Evolutionary conservation across 306 rosid species (phyloP).

Genomic region (Glycyrrhiza uralensis): DNA sequence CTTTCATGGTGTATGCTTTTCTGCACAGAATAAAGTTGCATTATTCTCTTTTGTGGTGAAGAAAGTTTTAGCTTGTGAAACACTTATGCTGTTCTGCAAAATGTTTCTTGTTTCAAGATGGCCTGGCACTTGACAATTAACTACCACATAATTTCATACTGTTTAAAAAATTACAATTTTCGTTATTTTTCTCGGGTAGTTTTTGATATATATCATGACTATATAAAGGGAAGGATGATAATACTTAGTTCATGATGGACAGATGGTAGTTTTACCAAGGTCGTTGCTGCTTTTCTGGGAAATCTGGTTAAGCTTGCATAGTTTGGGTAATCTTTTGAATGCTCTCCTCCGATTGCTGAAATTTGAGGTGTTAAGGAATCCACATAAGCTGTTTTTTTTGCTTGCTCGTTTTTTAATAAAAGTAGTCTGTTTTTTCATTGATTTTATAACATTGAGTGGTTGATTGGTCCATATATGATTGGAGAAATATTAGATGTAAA

Average conservation of each 20-base stretch:
- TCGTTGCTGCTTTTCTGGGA: neutral
- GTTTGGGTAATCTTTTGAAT: neutral
- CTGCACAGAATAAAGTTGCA: neutral
- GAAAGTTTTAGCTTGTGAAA: neutral
- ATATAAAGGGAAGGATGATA: slow-evolving; percentile 15
- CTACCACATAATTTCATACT: neutral
- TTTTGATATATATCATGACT: neutral
- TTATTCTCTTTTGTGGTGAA: neutral
- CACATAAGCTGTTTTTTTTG: neutral
- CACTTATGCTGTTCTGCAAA: neutral
- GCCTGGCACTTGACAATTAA: neutral
- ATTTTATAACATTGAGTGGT: neutral
- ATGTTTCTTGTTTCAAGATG: slow-evolving; percentile 2
- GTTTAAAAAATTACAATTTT: neutral
- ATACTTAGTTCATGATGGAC: neutral
- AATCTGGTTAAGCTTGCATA: slow-evolving; percentile 4
- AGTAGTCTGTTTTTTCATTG: neutral
- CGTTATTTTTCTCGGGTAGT: neutral
- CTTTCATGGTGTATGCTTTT: neutral
- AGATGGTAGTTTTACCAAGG: neutral
- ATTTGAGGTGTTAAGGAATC: neutral
- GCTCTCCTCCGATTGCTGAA: neutral
- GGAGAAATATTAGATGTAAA: slow-evolving; percentile 16
- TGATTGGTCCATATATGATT: neutral
- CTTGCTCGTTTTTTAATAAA: neutral